A percentile compares a stretch with the other conserved stretches of the same genome.
Evolutionary conservation across 768 basidiomycete species (phyloP).

Genomic region (Daedaleopsis nitida): DNA sequence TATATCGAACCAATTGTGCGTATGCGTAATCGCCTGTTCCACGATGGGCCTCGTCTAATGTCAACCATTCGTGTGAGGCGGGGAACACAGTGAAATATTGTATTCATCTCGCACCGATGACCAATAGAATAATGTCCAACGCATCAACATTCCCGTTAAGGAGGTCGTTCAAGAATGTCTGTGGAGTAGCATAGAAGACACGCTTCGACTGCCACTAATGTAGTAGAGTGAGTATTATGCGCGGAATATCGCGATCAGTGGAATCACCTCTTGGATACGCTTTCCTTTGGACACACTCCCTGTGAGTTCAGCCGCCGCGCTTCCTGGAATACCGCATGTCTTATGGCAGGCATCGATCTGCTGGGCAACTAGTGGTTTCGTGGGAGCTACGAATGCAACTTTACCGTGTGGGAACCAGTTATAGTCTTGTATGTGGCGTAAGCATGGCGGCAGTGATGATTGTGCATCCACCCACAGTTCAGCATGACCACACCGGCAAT

Average conservation of each 20-base stretch:
- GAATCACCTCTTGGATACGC: conserved; percentile 62
- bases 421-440: conserved; percentile 56
- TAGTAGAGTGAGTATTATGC: no score
- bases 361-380: conserved; percentile 94
- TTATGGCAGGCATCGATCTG: conserved; percentile 93
- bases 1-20: conserved; percentile 80
- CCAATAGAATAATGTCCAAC: conserved; percentile 79
- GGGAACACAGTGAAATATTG: no score
- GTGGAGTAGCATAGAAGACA: conserved; percentile 95
- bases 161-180: conserved; percentile 90
- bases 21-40: conserved; percentile 95
- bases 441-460: background rate
- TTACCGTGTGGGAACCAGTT: conserved; percentile 93
- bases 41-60: conserved; percentile 89
- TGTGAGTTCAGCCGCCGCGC: conserved; percentile 84
- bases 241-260: background rate
- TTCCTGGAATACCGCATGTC: conserved; percentile 89
- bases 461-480: conserved; percentile 64
- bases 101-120: conserved; percentile 63
- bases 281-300: conserved; percentile 61
- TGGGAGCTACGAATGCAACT: conserved; percentile 93
- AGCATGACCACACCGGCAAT: conserved; percentile 97
- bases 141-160: conserved; percentile 72
- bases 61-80: background rate
- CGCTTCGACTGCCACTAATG: conserved; percentile 78